Percentiles rank a stretch among this genome's conserved stretches.
Evolutionary conservation across 768 basidiomycete species (phyloP).

Genomic region (Leucosporidium yakuticum): DNA sequence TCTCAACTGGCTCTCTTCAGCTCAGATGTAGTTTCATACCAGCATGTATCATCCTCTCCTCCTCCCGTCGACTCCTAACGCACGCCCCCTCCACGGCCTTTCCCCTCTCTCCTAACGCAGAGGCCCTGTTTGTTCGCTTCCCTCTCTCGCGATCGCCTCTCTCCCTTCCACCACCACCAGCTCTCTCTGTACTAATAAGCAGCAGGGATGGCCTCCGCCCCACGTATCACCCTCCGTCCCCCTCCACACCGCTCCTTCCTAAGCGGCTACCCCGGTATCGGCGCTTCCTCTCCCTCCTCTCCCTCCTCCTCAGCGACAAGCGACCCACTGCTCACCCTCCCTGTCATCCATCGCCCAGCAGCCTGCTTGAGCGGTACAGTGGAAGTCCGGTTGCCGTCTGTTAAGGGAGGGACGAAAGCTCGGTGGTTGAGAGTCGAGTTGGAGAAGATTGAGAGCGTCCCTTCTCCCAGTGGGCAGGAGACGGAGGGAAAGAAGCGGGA

Average conservation of each 20-base stretch:
- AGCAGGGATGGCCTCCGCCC: no score
- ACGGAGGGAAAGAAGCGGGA: slow-evolving; percentile 43
- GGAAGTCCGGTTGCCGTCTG: slow-evolving; percentile 64
- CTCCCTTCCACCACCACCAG: no score
- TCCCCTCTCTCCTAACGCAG: no score
- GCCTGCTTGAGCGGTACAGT: slow-evolving; percentile 49
- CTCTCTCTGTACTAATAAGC: no score
- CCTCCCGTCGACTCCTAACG: no score
- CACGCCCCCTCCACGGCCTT: no score
- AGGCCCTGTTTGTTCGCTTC: no score
- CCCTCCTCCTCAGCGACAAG: not conserved
- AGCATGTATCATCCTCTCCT: no score
- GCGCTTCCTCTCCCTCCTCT: slow-evolving; percentile 42
- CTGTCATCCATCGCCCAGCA: slow-evolving; percentile 17
- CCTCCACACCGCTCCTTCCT: slow-evolving; percentile 18
- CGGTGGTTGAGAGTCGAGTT: slow-evolving; percentile 89
- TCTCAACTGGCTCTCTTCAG: no score
- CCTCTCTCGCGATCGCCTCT: no score
- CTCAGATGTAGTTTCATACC: no score
- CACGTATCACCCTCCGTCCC: slow-evolving; percentile 14
- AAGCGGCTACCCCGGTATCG: slow-evolving; percentile 80
- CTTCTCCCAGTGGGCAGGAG: slow-evolving; percentile 61
- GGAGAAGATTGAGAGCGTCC: slow-evolving; percentile 71
- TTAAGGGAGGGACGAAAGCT: slow-evolving; percentile 54
- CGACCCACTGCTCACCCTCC: slow-evolving; percentile 30